Evolutionary conservation across 2,329 filamentous ascomycete species (phyloP).

Genomic region (Cladorrhinum sp.): DNA sequence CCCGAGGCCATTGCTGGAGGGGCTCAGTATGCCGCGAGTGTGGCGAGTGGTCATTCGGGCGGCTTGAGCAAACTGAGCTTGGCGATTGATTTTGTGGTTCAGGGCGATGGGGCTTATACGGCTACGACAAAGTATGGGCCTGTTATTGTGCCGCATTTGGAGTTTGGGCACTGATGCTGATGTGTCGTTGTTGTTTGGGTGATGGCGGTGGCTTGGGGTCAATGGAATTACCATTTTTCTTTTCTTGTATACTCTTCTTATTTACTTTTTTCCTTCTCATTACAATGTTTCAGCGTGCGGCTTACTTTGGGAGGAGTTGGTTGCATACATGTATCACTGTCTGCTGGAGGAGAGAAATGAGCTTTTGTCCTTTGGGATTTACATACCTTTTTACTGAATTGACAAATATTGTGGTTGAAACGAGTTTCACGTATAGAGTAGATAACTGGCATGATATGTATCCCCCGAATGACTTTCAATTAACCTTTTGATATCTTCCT

Average conservation of each 20-base stretch:
- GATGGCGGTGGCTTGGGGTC: neutral
- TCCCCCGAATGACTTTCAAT: too few relatives aligned
- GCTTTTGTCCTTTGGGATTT: neutral
- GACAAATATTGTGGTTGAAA: neutral
- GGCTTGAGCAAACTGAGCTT: conserved; percentile 70
- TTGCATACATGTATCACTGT: neutral
- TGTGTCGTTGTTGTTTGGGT: neutral
- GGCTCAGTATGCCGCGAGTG: conserved; percentile 28
- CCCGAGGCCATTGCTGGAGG: conserved; percentile 64
- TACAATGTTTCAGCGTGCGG: neutral
- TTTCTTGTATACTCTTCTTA: neutral
- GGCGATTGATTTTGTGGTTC: conserved; percentile 94
- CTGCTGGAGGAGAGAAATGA: neutral
- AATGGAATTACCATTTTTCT: neutral
- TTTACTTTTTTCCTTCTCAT: neutral
- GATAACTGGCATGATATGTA: too few relatives aligned
- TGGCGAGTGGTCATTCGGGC: conserved; percentile 35
- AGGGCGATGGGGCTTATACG: conserved; percentile 79
- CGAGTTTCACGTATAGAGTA: too few relatives aligned
- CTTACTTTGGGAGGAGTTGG: neutral
- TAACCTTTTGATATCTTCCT: too few relatives aligned
- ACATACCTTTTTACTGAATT: neutral
- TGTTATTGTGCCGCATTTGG: conserved; percentile 85
- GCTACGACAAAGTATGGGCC: conserved; percentile 93
- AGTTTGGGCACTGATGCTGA: conserved; percentile 59